phyloP scores from a whole-genome alignment of 2,329 filamentous ascomycete species.

The Helminthosporium solani region DNA sequence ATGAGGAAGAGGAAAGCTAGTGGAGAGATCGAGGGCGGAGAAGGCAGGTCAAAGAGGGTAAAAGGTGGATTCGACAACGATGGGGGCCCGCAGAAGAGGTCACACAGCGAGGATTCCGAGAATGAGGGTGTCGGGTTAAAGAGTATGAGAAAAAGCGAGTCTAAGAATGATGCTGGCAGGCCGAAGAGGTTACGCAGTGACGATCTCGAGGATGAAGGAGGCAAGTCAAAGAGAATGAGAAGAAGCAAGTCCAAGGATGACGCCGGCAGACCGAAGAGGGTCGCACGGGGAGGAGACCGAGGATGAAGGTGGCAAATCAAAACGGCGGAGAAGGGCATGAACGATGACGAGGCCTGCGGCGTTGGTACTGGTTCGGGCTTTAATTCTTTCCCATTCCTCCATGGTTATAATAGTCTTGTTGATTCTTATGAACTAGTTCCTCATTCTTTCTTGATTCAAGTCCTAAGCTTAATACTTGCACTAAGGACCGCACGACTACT shows the following conservation, averaged over 20 bases:
- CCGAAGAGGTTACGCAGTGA: constrained; percentile 3
- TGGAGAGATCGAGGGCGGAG: constrained; percentile 5
- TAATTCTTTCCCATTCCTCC: constrained; percentile 9
- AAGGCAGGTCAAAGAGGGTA: constrained; percentile 6
- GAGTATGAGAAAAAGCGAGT: constrained; percentile 6
- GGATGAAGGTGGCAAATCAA: constrained; percentile 8
- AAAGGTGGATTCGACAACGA: constrained; percentile 7
- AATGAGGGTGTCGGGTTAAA: constrained; percentile 5
- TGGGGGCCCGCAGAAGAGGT: constrained; percentile 7
- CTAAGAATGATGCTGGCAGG: constrained; percentile 4
- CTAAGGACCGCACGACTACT: constrained; percentile 3
- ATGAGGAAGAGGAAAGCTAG: constrained; percentile 11
- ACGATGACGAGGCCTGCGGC: constrained; percentile 1
- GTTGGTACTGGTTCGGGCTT: constrained; percentile 4
- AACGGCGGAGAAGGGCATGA: constrained; percentile 9
- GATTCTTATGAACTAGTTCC: constrained; percentile 9
- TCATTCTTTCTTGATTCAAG: constrained; percentile 6
- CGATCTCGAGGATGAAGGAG: constrained; percentile 1
- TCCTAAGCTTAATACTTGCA: constrained; percentile 8
- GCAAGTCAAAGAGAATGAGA: constrained; percentile 3
- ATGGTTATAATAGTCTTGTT: constrained; percentile 6
- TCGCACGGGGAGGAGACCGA: constrained; percentile 2
- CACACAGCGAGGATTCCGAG: constrained; percentile 5
- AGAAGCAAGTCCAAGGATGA: constrained; percentile 4
- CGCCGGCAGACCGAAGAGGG: not conserved